Percentiles rank a stretch among this genome's conserved stretches.
Evolutionary conservation across 345 rosid species (phyloP).

Genomic region (Cardamine chenopodiifolia): DNA sequence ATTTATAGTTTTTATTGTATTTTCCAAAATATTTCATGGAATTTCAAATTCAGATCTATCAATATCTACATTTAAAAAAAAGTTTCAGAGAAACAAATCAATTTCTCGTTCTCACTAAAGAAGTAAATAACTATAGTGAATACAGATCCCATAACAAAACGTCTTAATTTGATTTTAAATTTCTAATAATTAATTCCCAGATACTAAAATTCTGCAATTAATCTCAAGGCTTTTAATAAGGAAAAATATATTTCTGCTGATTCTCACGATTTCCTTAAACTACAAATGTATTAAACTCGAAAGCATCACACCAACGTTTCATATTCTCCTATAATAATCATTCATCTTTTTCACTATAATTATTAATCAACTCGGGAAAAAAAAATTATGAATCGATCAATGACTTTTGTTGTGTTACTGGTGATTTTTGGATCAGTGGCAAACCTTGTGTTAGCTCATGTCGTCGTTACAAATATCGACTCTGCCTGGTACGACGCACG

Average conservation of each 20-base stretch:
- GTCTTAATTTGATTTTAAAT: not conserved
- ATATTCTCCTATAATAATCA: slow-evolving; percentile 26
- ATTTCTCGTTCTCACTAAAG: not conserved
- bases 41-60: not conserved
- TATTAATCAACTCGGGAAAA: not conserved
- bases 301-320: not conserved
- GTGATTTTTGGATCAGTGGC: slow-evolving; percentile 2
- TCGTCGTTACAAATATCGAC: not conserved
- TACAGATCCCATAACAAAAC: not conserved
- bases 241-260: slow-evolving; percentile 19
- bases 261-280: not conserved
- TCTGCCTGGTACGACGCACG: slow-evolving; percentile 37
- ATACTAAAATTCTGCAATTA: slow-evolving; percentile 1
- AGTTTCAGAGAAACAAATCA: slow-evolving; percentile 6
- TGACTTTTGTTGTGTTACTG: slow-evolving; percentile 9
- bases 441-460: not conserved
- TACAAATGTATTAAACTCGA: not conserved
- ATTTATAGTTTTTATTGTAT: too few species aligned
- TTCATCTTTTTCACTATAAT: not conserved
- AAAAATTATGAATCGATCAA: slow-evolving; percentile 12
- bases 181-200: not conserved
- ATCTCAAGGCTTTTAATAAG: not conserved
- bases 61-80: not conserved
- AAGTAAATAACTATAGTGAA: slow-evolving; percentile 11
- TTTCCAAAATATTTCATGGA: not conserved